phyloP scores from a whole-genome alignment of 257 asterid species.

The Solanum chmielewskii region DNA sequence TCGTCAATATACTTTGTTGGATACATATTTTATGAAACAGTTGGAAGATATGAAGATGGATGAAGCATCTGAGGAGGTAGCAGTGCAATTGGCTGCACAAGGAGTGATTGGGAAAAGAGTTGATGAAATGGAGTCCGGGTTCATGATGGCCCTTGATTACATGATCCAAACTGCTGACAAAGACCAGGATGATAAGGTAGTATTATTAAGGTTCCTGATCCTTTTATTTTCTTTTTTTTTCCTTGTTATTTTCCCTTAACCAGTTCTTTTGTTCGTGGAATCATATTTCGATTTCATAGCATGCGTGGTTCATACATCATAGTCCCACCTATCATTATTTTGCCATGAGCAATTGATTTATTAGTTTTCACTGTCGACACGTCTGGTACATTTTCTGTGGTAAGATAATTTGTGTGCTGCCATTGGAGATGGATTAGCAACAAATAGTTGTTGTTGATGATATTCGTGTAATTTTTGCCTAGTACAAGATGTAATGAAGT shows the following conservation, averaged over 20 bases:
- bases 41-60: constrained; percentile 95
- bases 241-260: neutral
- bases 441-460: neutral
- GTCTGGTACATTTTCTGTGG: neutral
- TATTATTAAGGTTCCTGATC: constrained; percentile 3
- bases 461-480: neutral
- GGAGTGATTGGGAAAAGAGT: constrained; percentile 99
- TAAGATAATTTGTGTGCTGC: neutral
- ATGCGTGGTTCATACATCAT: neutral
- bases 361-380: neutral
- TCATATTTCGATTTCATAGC: neutral
- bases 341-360: neutral
- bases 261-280: neutral
- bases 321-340: neutral
- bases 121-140: constrained; percentile 91
- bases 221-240: neutral
- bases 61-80: constrained; percentile 83
- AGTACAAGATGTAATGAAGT: neutral
- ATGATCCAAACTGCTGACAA: constrained; percentile 86
- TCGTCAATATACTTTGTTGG: neutral
- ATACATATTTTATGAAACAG: constrained; percentile 25
- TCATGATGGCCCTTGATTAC: constrained; percentile 94
- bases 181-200: constrained; percentile 86
- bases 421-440: neutral
- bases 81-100: constrained; percentile 85